These are phyloP conservation scores for Knoxia roxburghii DNA, from an alignment of 257 asterid genomes.

Conservation along the genomic window DNA sequence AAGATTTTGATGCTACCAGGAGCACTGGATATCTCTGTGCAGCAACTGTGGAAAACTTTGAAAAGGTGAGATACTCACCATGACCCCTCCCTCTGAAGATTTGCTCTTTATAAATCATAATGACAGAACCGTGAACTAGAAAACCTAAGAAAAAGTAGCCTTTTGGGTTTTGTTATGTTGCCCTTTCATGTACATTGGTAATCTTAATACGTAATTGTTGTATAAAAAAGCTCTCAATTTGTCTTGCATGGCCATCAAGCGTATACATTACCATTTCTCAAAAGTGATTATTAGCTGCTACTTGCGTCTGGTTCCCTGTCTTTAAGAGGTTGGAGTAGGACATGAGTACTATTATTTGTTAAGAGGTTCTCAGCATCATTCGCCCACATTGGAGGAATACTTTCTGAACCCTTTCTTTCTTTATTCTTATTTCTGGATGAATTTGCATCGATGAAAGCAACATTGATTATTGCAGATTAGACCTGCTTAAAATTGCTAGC, in stretches of 20 bases:
- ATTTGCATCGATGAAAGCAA: neutral
- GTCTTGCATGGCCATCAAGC: neutral
- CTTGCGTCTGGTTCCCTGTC: neutral
- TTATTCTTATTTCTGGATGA: neutral
- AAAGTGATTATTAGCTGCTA: neutral
- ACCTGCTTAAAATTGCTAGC: neutral
- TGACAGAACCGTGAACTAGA: neutral
- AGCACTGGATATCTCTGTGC: slow-evolving; percentile 97
- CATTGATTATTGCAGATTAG: neutral
- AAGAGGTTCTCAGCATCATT: neutral
- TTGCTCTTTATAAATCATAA: neutral
- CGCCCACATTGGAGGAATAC: neutral
- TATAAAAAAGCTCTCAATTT: neutral
- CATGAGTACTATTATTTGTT: neutral
- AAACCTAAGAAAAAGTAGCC: neutral
- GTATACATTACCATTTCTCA: neutral
- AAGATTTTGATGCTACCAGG: slow-evolving; percentile 89
- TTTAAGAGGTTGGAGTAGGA: neutral
- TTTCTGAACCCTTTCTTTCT: neutral
- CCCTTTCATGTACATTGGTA: neutral
- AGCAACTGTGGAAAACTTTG: slow-evolving; percentile 67
- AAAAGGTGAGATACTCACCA: slow-evolving; percentile 39
- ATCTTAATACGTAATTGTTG: neutral
- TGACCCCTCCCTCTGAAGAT: neutral
- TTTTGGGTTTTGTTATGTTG: neutral